Conservation (phyloP, 2,329 filamentous ascomycete species). For the Penicillium sp. region DNA sequence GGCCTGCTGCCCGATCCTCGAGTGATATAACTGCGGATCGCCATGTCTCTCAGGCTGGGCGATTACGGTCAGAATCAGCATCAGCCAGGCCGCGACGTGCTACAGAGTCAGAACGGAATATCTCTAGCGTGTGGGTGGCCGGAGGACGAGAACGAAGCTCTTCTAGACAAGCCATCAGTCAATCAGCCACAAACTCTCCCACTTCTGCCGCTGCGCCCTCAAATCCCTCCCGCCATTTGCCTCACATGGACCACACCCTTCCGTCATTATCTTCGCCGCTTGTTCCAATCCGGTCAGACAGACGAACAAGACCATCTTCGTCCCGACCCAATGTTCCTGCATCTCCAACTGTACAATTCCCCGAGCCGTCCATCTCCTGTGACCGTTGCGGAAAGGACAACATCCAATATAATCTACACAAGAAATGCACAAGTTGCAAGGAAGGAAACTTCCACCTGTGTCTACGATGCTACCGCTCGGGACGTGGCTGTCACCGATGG, state of each 20-base stretch:
- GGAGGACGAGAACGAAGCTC: slow-evolving; percentile 26
- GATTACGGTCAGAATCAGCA: slow-evolving; percentile 28
- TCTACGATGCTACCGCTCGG: slow-evolving; percentile 72
- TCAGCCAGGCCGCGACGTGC: slow-evolving; percentile 32
- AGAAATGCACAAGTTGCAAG: slow-evolving; percentile 72
- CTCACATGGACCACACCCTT: slow-evolving; percentile 9
- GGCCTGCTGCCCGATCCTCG: slow-evolving; percentile 36
- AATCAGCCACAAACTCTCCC: slow-evolving; percentile 29
- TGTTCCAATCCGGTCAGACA: slow-evolving; percentile 21
- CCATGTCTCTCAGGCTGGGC: slow-evolving; percentile 26
- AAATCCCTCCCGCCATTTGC: slow-evolving; percentile 4
- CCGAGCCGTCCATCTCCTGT: slow-evolving; percentile 73
- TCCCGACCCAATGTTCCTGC: slow-evolving; percentile 33
- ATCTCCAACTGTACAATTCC: slow-evolving; percentile 46
- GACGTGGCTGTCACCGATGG: slow-evolving; percentile 80
- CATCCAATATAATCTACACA: slow-evolving; percentile 84
- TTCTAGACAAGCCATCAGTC: slow-evolving; percentile 22
- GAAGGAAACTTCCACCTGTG: slow-evolving; percentile 77
- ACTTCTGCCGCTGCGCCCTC: slow-evolving; percentile 15
- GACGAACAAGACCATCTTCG: slow-evolving; percentile 34
- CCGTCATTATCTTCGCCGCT: slow-evolving; percentile 19
- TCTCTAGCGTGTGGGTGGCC: slow-evolving; percentile 27
- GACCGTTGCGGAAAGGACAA: slow-evolving; percentile 66
- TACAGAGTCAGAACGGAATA: slow-evolving; percentile 34
- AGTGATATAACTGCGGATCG: slow-evolving; percentile 40